phyloP scores from a whole-genome alignment of 2,329 filamentous ascomycete species.

The Fusarium chaquense region DNA sequence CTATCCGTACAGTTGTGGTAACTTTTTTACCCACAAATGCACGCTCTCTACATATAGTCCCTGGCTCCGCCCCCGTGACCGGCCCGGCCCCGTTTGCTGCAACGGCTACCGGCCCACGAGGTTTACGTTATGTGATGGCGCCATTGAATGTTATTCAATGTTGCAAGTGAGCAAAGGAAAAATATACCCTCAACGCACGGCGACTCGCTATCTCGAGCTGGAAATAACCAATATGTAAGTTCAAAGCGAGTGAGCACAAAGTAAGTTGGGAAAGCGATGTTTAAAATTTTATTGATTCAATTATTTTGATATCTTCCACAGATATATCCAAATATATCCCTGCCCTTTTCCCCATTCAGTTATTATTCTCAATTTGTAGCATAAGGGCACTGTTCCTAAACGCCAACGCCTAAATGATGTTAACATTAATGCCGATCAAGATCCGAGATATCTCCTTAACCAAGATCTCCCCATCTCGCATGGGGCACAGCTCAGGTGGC shows the following conservation, averaged over 20 bases:
- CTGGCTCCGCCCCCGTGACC: slow-evolving; percentile 43
- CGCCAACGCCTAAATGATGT: slow-evolving; percentile 27
- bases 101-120: slow-evolving; percentile 5
- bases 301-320: slow-evolving; percentile 10
- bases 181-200: background rate
- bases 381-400: slow-evolving; percentile 5
- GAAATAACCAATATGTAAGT: slow-evolving; percentile 14
- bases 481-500: slow-evolving; percentile 20
- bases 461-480: slow-evolving; percentile 37
- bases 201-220: background rate
- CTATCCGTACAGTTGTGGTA: background rate
- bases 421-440: slow-evolving; percentile 41
- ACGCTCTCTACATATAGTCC: slow-evolving; percentile 6
- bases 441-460: slow-evolving; percentile 46
- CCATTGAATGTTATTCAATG: background rate
- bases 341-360: background rate
- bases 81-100: slow-evolving; percentile 40
- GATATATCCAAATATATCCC: background rate
- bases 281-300: slow-evolving; percentile 11
- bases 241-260: background rate
- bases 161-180: background rate
- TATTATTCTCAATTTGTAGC: background rate
- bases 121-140: slow-evolving; percentile 1
- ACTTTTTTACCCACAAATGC: slow-evolving; percentile 22
- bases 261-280: background rate